Evolutionary conservation across 2,329 filamentous ascomycete species (phyloP).

Genomic region (Venturia effusa): DNA sequence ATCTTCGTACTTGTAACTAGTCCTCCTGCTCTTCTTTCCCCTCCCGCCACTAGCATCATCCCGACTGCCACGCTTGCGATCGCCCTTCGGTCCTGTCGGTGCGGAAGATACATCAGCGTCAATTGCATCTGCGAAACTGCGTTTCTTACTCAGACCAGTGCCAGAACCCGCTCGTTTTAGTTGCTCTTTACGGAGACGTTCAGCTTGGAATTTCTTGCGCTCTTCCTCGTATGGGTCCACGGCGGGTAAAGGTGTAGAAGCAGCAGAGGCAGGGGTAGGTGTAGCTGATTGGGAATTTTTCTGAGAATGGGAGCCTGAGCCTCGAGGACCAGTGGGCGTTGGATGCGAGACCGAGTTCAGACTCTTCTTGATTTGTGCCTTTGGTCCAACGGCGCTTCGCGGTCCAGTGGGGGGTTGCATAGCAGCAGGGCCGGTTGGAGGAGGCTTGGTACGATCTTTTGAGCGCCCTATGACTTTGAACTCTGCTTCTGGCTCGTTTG

Average conservation of each 20-base stretch:
- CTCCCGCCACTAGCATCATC: slow-evolving; percentile 40
- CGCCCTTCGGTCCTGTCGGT: slow-evolving; percentile 33
- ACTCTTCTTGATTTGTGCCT: slow-evolving; percentile 17
- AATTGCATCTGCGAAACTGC: slow-evolving; percentile 33
- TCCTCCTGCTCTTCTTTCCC: slow-evolving; percentile 33
- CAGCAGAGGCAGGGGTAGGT: background rate
- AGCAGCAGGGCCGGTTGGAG: slow-evolving; percentile 18
- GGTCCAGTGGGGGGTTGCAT: slow-evolving; percentile 25
- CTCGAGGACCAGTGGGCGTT: slow-evolving; percentile 1
- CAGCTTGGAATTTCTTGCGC: slow-evolving; percentile 54
- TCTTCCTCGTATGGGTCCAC: slow-evolving; percentile 57
- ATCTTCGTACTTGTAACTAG: slow-evolving; percentile 30
- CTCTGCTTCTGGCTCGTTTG: slow-evolving; percentile 24
- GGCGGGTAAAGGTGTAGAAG: slow-evolving; percentile 10
- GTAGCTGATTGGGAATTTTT: background rate
- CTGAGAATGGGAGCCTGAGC: background rate
- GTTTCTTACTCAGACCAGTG: slow-evolving; percentile 37
- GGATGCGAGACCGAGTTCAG: background rate
- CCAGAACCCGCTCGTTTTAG: slow-evolving; percentile 44
- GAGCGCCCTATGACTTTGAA: slow-evolving; percentile 37
- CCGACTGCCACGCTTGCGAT: slow-evolving; percentile 30
- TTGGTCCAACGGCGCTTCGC: slow-evolving; percentile 23
- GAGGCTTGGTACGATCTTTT: slow-evolving; percentile 16
- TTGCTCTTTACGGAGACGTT: slow-evolving; percentile 57
- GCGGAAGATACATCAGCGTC: slow-evolving; percentile 34